These are phyloP conservation scores for Metschnikowia noctiluminum DNA, from an alignment of 805 yeast species.

Conservation along the genomic window DNA sequence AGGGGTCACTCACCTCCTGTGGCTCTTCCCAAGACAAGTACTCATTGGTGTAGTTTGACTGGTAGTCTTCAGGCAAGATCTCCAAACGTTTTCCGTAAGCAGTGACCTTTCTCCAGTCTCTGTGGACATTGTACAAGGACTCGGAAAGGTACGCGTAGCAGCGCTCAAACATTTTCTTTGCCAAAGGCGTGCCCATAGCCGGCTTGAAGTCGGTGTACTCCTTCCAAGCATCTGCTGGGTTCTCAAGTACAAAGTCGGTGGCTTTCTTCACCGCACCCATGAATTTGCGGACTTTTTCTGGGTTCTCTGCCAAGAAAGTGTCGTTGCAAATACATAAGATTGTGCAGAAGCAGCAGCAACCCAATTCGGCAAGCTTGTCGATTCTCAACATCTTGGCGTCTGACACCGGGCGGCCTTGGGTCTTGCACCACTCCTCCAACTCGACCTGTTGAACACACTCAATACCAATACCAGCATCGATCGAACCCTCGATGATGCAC, in stretches of 20 bases:
- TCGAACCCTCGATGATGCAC: constrained; percentile 50
- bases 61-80: constrained; percentile 47
- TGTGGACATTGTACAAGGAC: constrained; percentile 49
- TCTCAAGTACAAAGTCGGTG: constrained; percentile 43
- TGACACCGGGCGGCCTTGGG: constrained; percentile 39
- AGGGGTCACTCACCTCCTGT: constrained; percentile 44
- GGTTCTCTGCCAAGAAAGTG: constrained; percentile 44
- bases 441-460: constrained; percentile 60
- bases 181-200: constrained; percentile 38
- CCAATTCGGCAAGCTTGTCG: constrained; percentile 52
- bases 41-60: constrained; percentile 50
- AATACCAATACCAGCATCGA: constrained; percentile 57
- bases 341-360: constrained; percentile 59
- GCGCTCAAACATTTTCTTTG: constrained; percentile 47
- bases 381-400: constrained; percentile 57
- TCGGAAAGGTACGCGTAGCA: constrained; percentile 54
- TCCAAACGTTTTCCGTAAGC: constrained; percentile 53
- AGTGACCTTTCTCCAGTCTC: constrained; percentile 57
- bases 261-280: constrained; percentile 49
- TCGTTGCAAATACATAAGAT: constrained; percentile 53
- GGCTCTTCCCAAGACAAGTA: constrained; percentile 51
- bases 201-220: constrained; percentile 49
- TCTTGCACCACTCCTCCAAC: constrained; percentile 47
- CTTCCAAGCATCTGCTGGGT: constrained; percentile 46
- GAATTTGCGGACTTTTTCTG: constrained; percentile 43